phyloP scores from a whole-genome alignment of 129 eudicot genomes.

The Helianthus annuus region DNA sequence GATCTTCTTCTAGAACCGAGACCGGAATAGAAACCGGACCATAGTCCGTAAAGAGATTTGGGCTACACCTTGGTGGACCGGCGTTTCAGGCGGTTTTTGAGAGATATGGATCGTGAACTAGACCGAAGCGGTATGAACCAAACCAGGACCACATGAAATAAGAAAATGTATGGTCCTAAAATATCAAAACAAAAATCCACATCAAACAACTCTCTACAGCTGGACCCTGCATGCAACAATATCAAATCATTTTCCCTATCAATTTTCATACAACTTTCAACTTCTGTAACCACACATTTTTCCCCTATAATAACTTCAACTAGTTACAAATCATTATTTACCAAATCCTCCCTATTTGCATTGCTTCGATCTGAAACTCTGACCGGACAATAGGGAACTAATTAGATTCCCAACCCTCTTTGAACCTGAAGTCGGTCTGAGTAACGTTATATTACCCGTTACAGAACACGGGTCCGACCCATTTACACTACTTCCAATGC shows the following conservation, averaged over 20 bases:
- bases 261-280: constrained; percentile 8
- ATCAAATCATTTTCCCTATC: constrained; percentile 10
- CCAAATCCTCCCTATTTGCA: constrained; percentile 36
- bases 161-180: constrained; percentile 2
- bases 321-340: constrained; percentile 27
- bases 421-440: constrained; percentile 55
- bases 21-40: no score
- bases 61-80: no score
- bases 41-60: no score
- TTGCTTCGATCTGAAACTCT: constrained; percentile 44
- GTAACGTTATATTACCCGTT: constrained; percentile 40
- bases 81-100: no score
- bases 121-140: no score
- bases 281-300: constrained; percentile 11
- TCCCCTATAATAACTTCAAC: constrained; percentile 21
- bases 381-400: constrained; percentile 32
- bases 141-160: no score
- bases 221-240: constrained; percentile 3
- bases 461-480: constrained; percentile 66
- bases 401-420: constrained; percentile 47
- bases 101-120: no score
- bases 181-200: constrained; percentile 25
- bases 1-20: no score
- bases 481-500: constrained; percentile 46
- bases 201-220: constrained; percentile 11